Evolutionary conservation across 2,329 filamentous ascomycete genomes (phyloP).

Genomic region (Raffaelea albimanens): DNA sequence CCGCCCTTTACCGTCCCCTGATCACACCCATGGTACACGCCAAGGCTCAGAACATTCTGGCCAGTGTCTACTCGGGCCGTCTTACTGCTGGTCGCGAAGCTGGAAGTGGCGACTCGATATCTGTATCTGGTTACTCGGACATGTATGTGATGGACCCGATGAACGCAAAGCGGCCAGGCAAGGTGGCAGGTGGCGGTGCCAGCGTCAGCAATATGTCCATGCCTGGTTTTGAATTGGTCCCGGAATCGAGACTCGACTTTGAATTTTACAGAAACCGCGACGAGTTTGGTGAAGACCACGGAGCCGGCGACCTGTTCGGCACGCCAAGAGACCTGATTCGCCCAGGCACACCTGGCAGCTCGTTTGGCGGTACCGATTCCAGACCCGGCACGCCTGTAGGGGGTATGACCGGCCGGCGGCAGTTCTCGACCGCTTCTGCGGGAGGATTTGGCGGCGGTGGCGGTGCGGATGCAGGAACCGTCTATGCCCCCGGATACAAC

Average conservation of each 20-base stretch:
- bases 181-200: conserved; percentile 15
- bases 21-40: conserved; percentile 94
- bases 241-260: conserved; percentile 79
- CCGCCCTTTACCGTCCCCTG: conserved; percentile 77
- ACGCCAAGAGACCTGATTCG: conserved; percentile 48
- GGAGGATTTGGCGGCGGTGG: background rate
- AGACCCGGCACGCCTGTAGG: conserved; percentile 41
- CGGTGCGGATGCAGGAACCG: conserved; percentile 7
- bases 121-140: conserved; percentile 69
- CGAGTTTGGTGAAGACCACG: conserved; percentile 80
- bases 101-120: conserved; percentile 44
- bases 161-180: conserved; percentile 50
- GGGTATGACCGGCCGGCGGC: conserved; percentile 20
- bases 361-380: conserved; percentile 32
- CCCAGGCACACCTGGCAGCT: conserved; percentile 51
- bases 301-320: conserved; percentile 64
- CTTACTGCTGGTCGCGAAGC: conserved; percentile 56
- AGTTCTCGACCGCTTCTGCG: conserved; percentile 10
- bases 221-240: conserved; percentile 81
- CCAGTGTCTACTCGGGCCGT: conserved; percentile 77
- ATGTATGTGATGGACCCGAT: conserved; percentile 75
- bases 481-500: conserved; percentile 13
- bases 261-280: conserved; percentile 83
- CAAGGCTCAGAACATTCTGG: conserved; percentile 77
- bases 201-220: conserved; percentile 18